Percentiles rank a stretch among this genome's conserved stretches.
Evolutionary conservation across 148 eudicot genomes (phyloP).

Genomic region (Tetragonia tetragonoides): DNA sequence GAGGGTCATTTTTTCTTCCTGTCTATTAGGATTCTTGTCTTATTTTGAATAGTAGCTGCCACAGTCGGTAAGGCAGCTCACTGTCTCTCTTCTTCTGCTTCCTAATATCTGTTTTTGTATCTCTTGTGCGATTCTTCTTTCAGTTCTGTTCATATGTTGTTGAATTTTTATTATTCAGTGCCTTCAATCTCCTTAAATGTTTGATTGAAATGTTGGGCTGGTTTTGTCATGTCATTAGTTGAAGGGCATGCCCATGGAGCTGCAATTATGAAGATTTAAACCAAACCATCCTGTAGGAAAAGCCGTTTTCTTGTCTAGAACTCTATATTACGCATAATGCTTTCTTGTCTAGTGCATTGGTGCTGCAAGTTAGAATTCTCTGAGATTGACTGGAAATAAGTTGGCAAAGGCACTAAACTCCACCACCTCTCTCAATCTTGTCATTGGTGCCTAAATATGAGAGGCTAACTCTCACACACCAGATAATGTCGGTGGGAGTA

Average conservation of each 20-base stretch:
- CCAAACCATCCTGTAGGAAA: neutral
- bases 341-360: too few species aligned
- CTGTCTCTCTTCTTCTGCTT: neutral
- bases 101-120: neutral
- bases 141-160: too few species aligned
- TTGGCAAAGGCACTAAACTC: neutral
- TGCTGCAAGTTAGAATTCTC: neutral
- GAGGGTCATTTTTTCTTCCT: neutral
- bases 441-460: neutral
- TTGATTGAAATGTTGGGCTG: neutral
- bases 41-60: neutral
- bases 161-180: neutral
- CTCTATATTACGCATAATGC: neutral
- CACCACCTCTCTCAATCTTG: neutral
- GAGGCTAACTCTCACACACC: neutral
- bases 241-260: neutral
- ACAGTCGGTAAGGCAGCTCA: neutral
- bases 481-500: neutral
- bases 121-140: neutral
- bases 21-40: constrained; percentile 3
- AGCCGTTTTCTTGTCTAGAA: neutral
- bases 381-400: neutral
- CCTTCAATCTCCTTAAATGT: neutral
- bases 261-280: neutral
- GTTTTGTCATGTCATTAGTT: constrained; percentile 6